phyloP scores from a whole-genome alignment of 2,329 filamentous ascomycete species.

The Dactylellina haptotyla region DNA sequence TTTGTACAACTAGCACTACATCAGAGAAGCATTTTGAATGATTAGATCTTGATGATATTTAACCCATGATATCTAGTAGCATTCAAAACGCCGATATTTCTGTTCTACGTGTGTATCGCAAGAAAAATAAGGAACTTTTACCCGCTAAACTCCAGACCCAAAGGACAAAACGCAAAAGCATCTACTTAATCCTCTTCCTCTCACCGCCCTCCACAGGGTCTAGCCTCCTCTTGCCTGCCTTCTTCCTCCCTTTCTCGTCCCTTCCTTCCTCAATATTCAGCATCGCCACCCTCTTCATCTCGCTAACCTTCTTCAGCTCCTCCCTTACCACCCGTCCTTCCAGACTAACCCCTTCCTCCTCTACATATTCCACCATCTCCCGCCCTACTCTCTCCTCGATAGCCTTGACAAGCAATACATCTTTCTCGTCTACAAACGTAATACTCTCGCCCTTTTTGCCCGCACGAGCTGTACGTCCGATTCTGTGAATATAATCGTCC shows the following conservation, averaged over 20 bases:
- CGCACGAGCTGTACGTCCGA: conserved; percentile 93
- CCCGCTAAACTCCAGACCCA: conserved; percentile 28
- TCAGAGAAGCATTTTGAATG: no score
- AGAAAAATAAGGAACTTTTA: conserved; percentile 10
- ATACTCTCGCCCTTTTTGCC: conserved; percentile 83
- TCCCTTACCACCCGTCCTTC: conserved; percentile 88
- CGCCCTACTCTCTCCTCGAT: conserved; percentile 85
- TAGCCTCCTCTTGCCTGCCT: conserved; percentile 63
- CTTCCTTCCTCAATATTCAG: conserved; percentile 90
- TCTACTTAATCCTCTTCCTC: conserved; percentile 65
- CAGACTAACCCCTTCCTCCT: conserved; percentile 90
- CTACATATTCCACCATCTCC: conserved; percentile 80
- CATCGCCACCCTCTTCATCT: conserved; percentile 92
- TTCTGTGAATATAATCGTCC: conserved; percentile 96
- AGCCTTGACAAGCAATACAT: conserved; percentile 87
- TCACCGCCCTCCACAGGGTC: conserved; percentile 58
- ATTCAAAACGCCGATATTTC: conserved; percentile 20
- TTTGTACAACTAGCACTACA: neutral
- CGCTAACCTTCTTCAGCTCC: conserved; percentile 86
- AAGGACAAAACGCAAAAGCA: neutral
- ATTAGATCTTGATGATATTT: neutral
- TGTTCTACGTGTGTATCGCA: conserved; percentile 28
- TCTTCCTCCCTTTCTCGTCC: conserved; percentile 84
- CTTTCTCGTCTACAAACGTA: conserved; percentile 89
- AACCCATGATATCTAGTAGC: conserved; percentile 7